phyloP scores from a whole-genome alignment of 2,329 filamentous ascomycete genomes.

The Colletotrichum sp. region DNA sequence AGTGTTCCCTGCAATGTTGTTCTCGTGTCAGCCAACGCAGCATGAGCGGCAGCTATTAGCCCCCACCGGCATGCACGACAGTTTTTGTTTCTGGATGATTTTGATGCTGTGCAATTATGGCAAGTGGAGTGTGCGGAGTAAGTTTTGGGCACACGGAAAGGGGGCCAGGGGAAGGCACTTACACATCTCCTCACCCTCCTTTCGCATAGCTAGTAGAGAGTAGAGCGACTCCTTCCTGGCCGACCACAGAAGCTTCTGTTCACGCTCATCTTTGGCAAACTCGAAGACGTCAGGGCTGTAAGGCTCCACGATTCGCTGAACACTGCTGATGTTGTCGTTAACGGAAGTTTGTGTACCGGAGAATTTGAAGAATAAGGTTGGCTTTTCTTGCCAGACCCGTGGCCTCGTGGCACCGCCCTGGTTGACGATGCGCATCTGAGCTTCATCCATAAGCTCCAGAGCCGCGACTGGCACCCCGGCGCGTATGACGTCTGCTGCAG shows the following conservation, averaged over 20 bases:
- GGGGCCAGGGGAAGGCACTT: background rate
- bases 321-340: slow-evolving; percentile 60
- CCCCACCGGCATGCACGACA: background rate
- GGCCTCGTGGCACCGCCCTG: slow-evolving; percentile 61
- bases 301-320: slow-evolving; percentile 54
- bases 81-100: background rate
- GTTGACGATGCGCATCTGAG: slow-evolving; percentile 72
- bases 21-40: background rate
- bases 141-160: background rate
- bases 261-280: slow-evolving; percentile 68
- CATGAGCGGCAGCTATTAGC: background rate
- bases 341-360: slow-evolving; percentile 67
- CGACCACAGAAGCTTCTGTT: slow-evolving; percentile 71
- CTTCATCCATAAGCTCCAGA: slow-evolving; percentile 66
- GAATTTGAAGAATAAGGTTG: slow-evolving; percentile 79
- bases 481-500: slow-evolving; percentile 68
- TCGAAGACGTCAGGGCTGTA: slow-evolving; percentile 65
- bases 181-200: slow-evolving; percentile 67
- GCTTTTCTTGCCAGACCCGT: slow-evolving; percentile 67
- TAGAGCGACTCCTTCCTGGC: slow-evolving; percentile 77
- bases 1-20: slow-evolving; percentile 65
- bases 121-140: background rate
- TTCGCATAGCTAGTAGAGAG: slow-evolving; percentile 70
- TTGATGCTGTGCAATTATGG: background rate
- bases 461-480: slow-evolving; percentile 70